These are phyloP conservation scores for Cucumis hystrix DNA, from an alignment of 306 rosid species.

Conservation along the genomic window DNA sequence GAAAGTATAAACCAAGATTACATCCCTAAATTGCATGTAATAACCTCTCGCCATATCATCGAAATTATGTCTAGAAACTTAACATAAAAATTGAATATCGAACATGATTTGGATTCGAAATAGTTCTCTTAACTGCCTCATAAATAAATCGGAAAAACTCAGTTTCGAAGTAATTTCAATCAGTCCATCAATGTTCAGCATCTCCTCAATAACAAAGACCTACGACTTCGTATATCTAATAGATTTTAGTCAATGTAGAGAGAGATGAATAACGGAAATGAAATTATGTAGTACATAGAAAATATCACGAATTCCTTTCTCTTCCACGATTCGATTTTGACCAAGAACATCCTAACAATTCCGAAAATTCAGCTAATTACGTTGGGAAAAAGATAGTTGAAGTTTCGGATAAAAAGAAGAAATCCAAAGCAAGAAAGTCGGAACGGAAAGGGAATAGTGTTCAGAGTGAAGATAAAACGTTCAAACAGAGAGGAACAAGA, in stretches of 20 bases:
- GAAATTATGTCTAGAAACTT: neutral
- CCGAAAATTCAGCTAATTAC: neutral
- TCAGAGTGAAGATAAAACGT: neutral
- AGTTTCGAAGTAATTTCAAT: neutral
- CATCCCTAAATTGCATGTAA: neutral
- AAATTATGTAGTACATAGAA: neutral
- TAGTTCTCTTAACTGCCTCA: neutral
- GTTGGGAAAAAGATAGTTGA: neutral
- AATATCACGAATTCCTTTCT: neutral
- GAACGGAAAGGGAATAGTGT: neutral
- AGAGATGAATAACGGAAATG: neutral
- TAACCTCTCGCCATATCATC: too few species aligned
- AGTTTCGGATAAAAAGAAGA: neutral
- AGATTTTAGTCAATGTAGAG: neutral
- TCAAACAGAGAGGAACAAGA: constrained; percentile 9
- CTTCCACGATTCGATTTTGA: constrained; percentile 1
- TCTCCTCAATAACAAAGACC: neutral
- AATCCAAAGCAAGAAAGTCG: neutral
- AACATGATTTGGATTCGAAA: neutral
- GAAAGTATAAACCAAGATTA: neutral
- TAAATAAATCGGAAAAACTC: neutral
- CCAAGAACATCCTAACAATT: neutral
- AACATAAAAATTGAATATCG: neutral
- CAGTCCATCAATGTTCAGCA: neutral
- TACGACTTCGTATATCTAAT: neutral